Percentiles rank a stretch among this genome's conserved stretches.
phyloP scores from a whole-genome alignment of 1,284 basidiomycete genomes.

The Sanghuangporus sanghuang region DNA sequence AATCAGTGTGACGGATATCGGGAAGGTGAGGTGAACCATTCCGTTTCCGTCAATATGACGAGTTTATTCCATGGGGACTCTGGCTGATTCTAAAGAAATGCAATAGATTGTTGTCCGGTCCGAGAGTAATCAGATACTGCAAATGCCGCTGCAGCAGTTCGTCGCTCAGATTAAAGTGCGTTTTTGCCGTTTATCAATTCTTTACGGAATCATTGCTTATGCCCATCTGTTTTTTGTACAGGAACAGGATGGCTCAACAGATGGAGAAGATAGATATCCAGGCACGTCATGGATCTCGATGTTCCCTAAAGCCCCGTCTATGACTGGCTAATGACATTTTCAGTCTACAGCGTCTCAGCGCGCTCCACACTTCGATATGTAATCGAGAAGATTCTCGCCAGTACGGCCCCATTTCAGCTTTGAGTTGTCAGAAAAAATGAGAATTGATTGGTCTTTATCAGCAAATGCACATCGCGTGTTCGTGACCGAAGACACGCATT shows the following conservation, averaged over 20 bases:
- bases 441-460: conserved; percentile 25
- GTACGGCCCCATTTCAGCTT: conserved; percentile 32
- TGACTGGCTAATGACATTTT: neutral
- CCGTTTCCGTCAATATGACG: neutral
- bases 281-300: conserved; percentile 34
- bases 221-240: conserved; percentile 25
- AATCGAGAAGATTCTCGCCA: conserved; percentile 72
- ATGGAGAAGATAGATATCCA: conserved; percentile 70
- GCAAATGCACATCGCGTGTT: conserved; percentile 74
- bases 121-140: conserved; percentile 67
- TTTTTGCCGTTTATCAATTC: neutral
- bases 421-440: neutral
- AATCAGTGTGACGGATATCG: conserved; percentile 73
- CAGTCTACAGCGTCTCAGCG: conserved; percentile 68
- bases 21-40: conserved; percentile 43
- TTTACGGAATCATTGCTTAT: neutral
- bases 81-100: neutral
- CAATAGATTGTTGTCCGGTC: conserved; percentile 65
- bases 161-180: conserved; percentile 62
- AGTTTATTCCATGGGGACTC: neutral
- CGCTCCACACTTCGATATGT: conserved; percentile 59
- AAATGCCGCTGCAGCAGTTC: conserved; percentile 59
- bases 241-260: conserved; percentile 63
- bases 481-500: conserved; percentile 48
- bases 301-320: neutral